phyloP scores from a whole-genome alignment of 306 rosid genomes.

The Prunus armeniaca region DNA sequence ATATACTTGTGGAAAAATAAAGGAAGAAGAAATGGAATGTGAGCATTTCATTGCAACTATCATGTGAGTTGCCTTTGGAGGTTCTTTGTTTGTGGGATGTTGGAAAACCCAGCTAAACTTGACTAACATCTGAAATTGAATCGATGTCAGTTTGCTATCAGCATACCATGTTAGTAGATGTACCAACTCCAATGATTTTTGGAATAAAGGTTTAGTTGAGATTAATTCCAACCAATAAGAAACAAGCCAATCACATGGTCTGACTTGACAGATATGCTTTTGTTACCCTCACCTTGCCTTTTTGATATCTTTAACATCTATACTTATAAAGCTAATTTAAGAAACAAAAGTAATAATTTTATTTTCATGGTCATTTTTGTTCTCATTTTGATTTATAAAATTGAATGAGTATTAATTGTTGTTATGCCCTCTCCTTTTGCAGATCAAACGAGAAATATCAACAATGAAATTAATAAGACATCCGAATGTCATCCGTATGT shows the following conservation, averaged over 20 bases:
- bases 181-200: neutral
- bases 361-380: neutral
- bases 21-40: neutral
- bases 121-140: neutral
- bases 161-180: neutral
- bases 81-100: neutral
- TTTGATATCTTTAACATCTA: neutral
- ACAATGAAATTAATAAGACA: conserved; percentile 93
- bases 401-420: neutral
- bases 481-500: conserved; percentile 91
- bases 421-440: conserved; percentile 27
- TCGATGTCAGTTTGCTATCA: neutral
- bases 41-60: neutral
- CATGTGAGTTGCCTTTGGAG: neutral
- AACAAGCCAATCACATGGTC: neutral
- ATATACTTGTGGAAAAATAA: neutral
- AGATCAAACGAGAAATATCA: conserved; percentile 95
- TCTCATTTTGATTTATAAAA: neutral
- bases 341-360: neutral
- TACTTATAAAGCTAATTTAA: neutral
- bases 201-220: neutral
- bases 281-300: neutral
- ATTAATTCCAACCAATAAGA: neutral
- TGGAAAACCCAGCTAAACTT: neutral
- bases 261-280: neutral